Base-by-base conservation (phyloP, 768 basidiomycete genomes). In the Tylopilus sp. region DNA sequence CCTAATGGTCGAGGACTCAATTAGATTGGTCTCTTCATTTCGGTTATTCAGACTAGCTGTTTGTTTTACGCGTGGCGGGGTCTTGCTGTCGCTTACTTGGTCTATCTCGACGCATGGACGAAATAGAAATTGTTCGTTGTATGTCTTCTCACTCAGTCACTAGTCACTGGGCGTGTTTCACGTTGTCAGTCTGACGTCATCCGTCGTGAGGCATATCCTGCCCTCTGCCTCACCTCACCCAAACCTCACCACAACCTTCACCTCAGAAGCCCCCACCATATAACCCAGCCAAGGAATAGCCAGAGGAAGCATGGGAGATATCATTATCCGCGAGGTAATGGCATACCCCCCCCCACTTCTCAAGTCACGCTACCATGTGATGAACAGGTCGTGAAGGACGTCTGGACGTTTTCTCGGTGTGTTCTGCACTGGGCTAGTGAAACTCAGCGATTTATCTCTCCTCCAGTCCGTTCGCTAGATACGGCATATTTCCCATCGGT, bases 401-500 rank as follows among this genome's bases (percentile, higher is more conserved):
- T 86, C 13, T 84, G 82, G 81, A 86, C 75, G 2, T 86, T 86
- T 64, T 86, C 85, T 25, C 70, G 76, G 84, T 83, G 40, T 30
- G 72, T 61, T 46, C 18, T 44, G 33, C 39, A 18, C 38, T 9
- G 26, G 48, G 39, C 30, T 39, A 43, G 33, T 15, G 20, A 28
- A 31, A 26, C 39, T 9, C 21, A 21, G 30, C 25, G 22, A 47
- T 21, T 61, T 21, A 67, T 54, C 26, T 18, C 25, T 45, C 28
- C 25, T 50, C 36, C 50, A 87, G 86, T 40, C 85, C 86, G 1
- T 91, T 90, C 62, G 63, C 78, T 12, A 79, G 89, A 39, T 81
- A 78, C 52, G 80, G 82, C 9, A 8, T 90, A 23, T 58, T 91
- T 15, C 88, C 90, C 4, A 71, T 93, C 25, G 93, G 93, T 1